Conservation (phyloP, 352 stramenopile species). For the Phytophthora melonis region DNA sequence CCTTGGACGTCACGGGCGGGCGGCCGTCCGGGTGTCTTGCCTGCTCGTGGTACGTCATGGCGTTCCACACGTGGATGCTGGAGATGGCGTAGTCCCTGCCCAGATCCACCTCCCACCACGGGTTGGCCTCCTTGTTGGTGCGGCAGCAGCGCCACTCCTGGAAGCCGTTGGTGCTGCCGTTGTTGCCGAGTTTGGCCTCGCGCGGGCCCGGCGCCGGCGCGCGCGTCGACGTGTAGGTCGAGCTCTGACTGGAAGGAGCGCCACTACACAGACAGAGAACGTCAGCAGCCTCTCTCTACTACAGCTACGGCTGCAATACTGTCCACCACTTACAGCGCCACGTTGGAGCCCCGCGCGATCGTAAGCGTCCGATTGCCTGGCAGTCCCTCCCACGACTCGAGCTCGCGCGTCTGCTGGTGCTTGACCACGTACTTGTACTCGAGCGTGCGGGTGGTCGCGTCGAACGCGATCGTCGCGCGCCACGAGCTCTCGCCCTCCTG, state of each 20-base stretch:
- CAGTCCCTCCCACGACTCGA: constrained; percentile 79
- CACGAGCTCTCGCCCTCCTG: constrained; percentile 50
- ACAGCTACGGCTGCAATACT: not conserved
- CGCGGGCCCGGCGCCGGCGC: constrained; percentile 56
- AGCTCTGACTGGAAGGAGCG: constrained; percentile 55
- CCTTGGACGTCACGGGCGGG: constrained; percentile 50
- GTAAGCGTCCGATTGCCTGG: constrained; percentile 75
- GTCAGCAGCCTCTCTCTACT: not conserved
- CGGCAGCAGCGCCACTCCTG: constrained; percentile 73
- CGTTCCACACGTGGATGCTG: constrained; percentile 73
- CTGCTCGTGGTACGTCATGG: constrained; percentile 77
- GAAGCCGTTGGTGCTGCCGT: constrained; percentile 75
- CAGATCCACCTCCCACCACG: constrained; percentile 84
- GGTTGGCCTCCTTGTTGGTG: constrained; percentile 62
- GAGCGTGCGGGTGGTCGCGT: constrained; percentile 36
- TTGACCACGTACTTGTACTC: constrained; percentile 88
- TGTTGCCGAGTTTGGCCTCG: constrained; percentile 59
- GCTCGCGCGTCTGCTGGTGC: constrained; percentile 38
- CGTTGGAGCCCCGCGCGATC: constrained; percentile 49
- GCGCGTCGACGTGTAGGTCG: constrained; percentile 51
- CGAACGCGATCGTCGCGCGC: constrained; percentile 45
- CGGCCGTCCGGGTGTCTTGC: constrained; percentile 49
- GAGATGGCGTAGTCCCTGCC: constrained; percentile 42
- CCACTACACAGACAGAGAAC: constrained; percentile 2
- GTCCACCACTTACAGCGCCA: constrained; percentile 58